These are phyloP conservation scores for Colletotrichum siamense DNA, from an alignment of 2,329 filamentous ascomycete genomes.

Conservation along the genomic window DNA sequence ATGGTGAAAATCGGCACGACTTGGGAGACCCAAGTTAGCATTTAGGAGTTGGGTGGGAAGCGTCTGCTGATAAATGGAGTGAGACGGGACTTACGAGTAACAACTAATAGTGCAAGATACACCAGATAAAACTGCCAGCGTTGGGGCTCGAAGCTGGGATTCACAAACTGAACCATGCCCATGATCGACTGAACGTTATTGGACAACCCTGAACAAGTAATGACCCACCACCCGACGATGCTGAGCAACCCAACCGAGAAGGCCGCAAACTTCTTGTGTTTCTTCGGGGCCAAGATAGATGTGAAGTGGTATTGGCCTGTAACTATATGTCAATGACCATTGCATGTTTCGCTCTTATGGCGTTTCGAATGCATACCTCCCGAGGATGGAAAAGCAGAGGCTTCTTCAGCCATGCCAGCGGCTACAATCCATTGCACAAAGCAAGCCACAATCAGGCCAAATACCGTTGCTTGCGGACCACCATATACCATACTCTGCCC, in stretches of 20 bases:
- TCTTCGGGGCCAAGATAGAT: conserved; percentile 20
- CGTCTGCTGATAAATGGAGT: neutral
- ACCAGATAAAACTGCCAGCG: conserved; percentile 24
- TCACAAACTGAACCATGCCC: conserved; percentile 19
- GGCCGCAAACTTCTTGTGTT: conserved; percentile 19
- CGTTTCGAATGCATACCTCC: neutral
- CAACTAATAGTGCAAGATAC: conserved; percentile 19
- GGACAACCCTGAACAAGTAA: conserved; percentile 26
- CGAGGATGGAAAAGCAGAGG: conserved; percentile 22
- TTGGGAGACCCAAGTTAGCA: neutral
- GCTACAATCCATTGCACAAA: conserved; percentile 24
- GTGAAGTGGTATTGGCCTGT: conserved; percentile 26
- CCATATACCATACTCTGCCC: conserved; percentile 18
- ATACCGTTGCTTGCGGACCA: conserved; percentile 21
- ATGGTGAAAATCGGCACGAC: conserved; percentile 26
- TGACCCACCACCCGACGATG: conserved; percentile 24
- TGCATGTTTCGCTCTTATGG: neutral
- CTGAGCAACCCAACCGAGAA: conserved; percentile 19
- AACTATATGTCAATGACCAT: neutral
- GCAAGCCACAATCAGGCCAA: conserved; percentile 23
- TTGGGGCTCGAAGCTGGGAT: conserved; percentile 15
- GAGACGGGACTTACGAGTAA: conserved; percentile 10
- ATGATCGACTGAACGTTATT: conserved; percentile 23
- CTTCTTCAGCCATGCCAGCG: conserved; percentile 22
- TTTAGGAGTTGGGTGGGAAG: neutral